These are phyloP conservation scores for Acer yangbiense DNA, from an alignment of 345 rosid species.

Conservation along the genomic window DNA sequence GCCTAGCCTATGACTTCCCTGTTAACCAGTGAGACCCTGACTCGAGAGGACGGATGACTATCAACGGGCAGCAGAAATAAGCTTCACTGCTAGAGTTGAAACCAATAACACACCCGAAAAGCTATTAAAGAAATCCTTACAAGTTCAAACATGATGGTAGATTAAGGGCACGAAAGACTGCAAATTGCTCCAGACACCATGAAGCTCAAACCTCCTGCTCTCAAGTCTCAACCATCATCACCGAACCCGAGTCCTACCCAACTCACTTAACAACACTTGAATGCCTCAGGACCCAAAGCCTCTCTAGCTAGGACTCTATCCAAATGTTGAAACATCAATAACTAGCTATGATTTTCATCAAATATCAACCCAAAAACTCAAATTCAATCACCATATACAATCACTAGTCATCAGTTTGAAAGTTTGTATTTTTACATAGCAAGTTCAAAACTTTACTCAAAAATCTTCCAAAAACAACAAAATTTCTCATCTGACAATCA, in stretches of 20 bases:
- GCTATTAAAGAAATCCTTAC: background rate
- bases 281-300: background rate
- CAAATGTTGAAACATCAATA: background rate
- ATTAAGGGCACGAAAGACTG: too few relatives aligned
- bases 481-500: background rate
- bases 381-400: background rate
- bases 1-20: background rate
- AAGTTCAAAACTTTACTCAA: background rate
- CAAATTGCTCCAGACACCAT: background rate
- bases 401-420: background rate
- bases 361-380: background rate
- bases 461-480: background rate
- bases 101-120: background rate
- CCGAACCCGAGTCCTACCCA: background rate
- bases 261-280: background rate
- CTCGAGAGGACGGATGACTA: background rate
- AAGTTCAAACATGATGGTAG: background rate
- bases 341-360: background rate
- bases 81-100: background rate
- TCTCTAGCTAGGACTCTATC: background rate
- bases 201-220: background rate
- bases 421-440: background rate
- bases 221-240: too few relatives aligned
- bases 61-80: background rate
- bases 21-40: background rate